Conservation (phyloP, 768 basidiomycete species). For the Termitomyces sp. region DNA sequence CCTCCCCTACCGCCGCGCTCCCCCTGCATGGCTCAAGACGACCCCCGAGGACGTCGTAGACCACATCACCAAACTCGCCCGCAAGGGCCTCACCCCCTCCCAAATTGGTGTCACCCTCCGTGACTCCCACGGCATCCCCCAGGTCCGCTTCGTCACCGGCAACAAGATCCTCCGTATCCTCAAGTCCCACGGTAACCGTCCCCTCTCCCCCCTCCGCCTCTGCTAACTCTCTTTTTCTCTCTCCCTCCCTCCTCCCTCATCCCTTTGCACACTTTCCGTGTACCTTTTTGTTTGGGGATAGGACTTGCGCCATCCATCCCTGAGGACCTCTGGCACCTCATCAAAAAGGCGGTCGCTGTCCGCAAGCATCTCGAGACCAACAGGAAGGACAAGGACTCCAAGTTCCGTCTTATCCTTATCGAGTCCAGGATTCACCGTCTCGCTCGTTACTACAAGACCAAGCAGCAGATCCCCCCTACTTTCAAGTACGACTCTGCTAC, state of each 20-base stretch:
- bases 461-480: constrained; percentile 94
- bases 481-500: constrained; percentile 99
- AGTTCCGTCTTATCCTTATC: constrained; percentile 92
- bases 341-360: constrained; percentile 99
- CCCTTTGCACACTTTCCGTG: constrained; percentile 10
- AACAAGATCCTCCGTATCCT: constrained; percentile 99
- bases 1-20: constrained; percentile 93
- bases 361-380: constrained; percentile 98
- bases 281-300: constrained; percentile 57
- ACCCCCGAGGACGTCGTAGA: constrained; percentile 93
- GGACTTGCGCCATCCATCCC: constrained; percentile 97
- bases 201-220: constrained; percentile 8
- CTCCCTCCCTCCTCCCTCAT: constrained; percentile 9
- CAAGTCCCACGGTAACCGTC: constrained; percentile 78
- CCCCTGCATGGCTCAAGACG: constrained; percentile 96
- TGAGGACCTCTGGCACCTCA: constrained; percentile 98
- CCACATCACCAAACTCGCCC: constrained; percentile 94
- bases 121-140: constrained; percentile 97
- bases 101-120: constrained; percentile 98
- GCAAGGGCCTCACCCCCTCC: constrained; percentile 96
- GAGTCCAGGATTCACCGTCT: constrained; percentile 98
- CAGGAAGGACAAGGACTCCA: constrained; percentile 99
- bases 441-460: constrained; percentile 97
- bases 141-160: constrained; percentile 96
- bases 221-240: constrained; percentile 13